Evolutionary conservation across 2,329 filamentous ascomycete genomes (phyloP).

Genomic region (Penicillium sp.): DNA sequence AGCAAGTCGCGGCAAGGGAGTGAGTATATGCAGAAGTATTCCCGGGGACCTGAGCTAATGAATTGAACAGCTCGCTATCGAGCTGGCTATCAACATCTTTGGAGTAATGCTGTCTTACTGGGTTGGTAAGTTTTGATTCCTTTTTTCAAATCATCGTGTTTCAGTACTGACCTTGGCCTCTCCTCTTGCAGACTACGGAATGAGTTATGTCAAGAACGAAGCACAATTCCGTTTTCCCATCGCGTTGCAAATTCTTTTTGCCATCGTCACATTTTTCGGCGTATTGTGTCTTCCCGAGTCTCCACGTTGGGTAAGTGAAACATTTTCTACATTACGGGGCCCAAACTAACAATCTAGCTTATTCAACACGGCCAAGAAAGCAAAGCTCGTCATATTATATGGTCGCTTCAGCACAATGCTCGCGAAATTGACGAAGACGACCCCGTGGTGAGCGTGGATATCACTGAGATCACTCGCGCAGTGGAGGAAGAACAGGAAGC

Average conservation of each 20-base stretch:
- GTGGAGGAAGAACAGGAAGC: conserved; percentile 27
- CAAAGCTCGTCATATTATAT: conserved; percentile 39
- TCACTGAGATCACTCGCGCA: conserved; percentile 25
- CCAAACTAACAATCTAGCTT: conserved; percentile 25
- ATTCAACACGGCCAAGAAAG: conserved; percentile 36
- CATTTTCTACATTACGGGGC: background rate
- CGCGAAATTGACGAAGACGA: conserved; percentile 25
- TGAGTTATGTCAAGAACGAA: conserved; percentile 28
- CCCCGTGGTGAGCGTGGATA: conserved; percentile 26
- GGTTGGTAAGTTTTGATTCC: conserved; percentile 27
- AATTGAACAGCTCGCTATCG: conserved; percentile 26
- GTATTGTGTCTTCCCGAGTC: conserved; percentile 47
- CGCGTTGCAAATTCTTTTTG: conserved; percentile 36
- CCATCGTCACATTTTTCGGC: conserved; percentile 28
- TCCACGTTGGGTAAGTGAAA: conserved; percentile 38
- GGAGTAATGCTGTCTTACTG: conserved; percentile 37
- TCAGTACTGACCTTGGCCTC: background rate
- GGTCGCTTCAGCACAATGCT: conserved; percentile 35
- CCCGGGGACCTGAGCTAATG: conserved; percentile 6
- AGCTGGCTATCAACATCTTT: conserved; percentile 32
- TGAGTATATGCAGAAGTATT: conserved; percentile 9
- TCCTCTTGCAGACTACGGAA: conserved; percentile 25
- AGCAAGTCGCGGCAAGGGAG: conserved; percentile 31
- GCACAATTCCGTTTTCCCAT: conserved; percentile 37
- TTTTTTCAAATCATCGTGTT: background rate